phyloP scores from a whole-genome alignment of 1,284 basidiomycete species.

The Thecaphora thlaspeos region DNA sequence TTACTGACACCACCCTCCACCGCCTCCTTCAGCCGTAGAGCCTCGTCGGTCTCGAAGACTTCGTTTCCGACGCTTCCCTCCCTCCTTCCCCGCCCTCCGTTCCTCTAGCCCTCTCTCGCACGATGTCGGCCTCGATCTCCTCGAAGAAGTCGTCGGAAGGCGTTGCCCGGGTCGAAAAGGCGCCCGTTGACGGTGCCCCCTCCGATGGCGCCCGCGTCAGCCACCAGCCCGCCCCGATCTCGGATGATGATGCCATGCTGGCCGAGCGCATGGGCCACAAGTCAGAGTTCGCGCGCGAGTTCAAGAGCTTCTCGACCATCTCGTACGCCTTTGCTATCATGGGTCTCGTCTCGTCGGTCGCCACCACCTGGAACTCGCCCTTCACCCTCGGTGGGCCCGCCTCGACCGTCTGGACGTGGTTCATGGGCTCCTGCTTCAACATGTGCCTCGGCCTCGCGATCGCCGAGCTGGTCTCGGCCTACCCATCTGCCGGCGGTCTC shows the following conservation, averaged over 20 bases:
- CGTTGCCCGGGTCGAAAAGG: constrained; percentile 24
- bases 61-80: neutral
- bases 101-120: neutral
- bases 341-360: constrained; percentile 55
- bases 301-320: constrained; percentile 55
- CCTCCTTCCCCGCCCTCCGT: neutral
- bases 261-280: constrained; percentile 51
- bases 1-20: neutral
- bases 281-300: constrained; percentile 55
- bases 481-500: constrained; percentile 78
- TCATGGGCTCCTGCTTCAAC: constrained; percentile 54
- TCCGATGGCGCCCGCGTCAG: constrained; percentile 32
- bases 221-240: constrained; percentile 28
- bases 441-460: constrained; percentile 53
- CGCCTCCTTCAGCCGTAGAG: constrained; percentile 3
- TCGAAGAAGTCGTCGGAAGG: constrained; percentile 21
- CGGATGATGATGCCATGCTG: constrained; percentile 52
- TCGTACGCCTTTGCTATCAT: constrained; percentile 56
- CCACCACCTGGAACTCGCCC: constrained; percentile 56
- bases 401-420: constrained; percentile 54
- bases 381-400: constrained; percentile 50
- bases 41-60: neutral
- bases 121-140: constrained; percentile 28
- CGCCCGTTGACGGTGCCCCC: constrained; percentile 8
- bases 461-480: constrained; percentile 64